A percentile compares a stretch with the other conserved stretches of the same genome.
These are phyloP conservation scores for Kuraishia capsulata DNA, from an alignment of 805 yeast genomes.

Conservation along the genomic window DNA sequence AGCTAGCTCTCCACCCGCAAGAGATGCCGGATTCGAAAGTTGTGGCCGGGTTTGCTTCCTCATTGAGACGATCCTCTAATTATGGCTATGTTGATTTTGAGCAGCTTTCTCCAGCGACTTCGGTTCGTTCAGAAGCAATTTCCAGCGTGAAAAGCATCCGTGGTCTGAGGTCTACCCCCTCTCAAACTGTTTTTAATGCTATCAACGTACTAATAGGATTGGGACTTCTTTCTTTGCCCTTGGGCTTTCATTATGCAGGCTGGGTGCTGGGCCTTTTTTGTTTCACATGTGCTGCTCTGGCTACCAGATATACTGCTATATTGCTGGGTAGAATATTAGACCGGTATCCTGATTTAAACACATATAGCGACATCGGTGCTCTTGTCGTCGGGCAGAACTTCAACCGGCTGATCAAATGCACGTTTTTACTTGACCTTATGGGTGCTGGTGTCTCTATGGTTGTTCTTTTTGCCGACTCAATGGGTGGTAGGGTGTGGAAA, in stretches of 20 bases:
- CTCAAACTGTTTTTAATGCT: constrained; percentile 72
- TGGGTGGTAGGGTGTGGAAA: constrained; percentile 32
- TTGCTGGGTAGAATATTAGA: constrained; percentile 40
- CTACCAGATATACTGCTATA: constrained; percentile 45
- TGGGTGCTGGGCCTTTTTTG: constrained; percentile 44
- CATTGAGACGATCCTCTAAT: background rate
- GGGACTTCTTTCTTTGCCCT: constrained; percentile 65
- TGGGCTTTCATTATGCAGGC: constrained; percentile 61
- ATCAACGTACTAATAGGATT: constrained; percentile 71
- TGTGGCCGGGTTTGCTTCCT: background rate
- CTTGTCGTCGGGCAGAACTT: constrained; percentile 36
- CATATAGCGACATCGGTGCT: constrained; percentile 54
- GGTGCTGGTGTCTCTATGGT: constrained; percentile 55
- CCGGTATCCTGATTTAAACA: constrained; percentile 27
- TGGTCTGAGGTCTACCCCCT: constrained; percentile 42
- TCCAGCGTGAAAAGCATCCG: constrained; percentile 5
- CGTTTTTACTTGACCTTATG: constrained; percentile 47
- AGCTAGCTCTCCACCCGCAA: too few species aligned
- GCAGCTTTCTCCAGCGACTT: background rate
- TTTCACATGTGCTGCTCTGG: constrained; percentile 33
- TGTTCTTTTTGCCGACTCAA: constrained; percentile 50
- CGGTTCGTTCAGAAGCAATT: background rate
- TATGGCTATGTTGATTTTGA: background rate
- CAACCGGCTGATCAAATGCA: constrained; percentile 33
- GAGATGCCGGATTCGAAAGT: too few species aligned